A percentile compares a stretch with the other conserved stretches of the same genome.
These are phyloP conservation scores for Cyclostephanos invisitatus DNA, from an alignment of 108 stramenopile genomes.

Conservation along the genomic window DNA sequence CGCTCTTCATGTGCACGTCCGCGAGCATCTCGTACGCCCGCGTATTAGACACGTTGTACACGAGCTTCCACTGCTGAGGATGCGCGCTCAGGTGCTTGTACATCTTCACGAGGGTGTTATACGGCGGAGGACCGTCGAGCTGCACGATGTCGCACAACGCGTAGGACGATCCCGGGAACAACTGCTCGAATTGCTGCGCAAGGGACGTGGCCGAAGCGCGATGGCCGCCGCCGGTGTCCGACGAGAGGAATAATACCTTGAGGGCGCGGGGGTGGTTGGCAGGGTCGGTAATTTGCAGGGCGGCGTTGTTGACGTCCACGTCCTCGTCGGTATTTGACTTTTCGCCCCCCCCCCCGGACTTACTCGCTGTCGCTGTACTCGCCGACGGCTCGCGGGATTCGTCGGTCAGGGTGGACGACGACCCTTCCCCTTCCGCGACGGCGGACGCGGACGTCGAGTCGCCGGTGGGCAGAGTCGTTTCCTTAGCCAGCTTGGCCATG, in stretches of 20 bases:
- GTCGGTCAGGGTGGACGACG: neutral
- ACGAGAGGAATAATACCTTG: conserved; percentile 91
- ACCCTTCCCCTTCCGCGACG: neutral
- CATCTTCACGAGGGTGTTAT: conserved; percentile 62
- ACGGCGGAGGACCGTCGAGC: conserved; percentile 71
- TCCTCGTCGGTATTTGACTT: neutral
- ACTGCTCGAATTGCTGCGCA: conserved; percentile 78
- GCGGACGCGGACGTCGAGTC: neutral
- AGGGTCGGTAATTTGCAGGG: conserved; percentile 12
- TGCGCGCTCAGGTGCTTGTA: conserved; percentile 82
- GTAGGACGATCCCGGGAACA: conserved; percentile 83
- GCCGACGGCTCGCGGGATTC: neutral
- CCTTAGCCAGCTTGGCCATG: neutral
- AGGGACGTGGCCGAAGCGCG: conserved; percentile 91
- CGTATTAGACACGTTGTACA: conserved; percentile 77
- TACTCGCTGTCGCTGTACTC: neutral
- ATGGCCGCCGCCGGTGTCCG: conserved; percentile 98
- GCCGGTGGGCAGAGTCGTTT: neutral
- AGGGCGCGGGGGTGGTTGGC: conserved; percentile 42
- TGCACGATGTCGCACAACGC: conserved; percentile 74
- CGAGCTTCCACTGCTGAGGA: conserved; percentile 84
- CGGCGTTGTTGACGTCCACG: neutral
- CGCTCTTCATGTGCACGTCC: conserved; percentile 78
- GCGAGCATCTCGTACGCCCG: conserved; percentile 70
- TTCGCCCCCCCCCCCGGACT: neutral